These are phyloP conservation scores for Proteromonas lacertae DNA, from an alignment of 352 stramenopile genomes.

Conservation along the genomic window DNA sequence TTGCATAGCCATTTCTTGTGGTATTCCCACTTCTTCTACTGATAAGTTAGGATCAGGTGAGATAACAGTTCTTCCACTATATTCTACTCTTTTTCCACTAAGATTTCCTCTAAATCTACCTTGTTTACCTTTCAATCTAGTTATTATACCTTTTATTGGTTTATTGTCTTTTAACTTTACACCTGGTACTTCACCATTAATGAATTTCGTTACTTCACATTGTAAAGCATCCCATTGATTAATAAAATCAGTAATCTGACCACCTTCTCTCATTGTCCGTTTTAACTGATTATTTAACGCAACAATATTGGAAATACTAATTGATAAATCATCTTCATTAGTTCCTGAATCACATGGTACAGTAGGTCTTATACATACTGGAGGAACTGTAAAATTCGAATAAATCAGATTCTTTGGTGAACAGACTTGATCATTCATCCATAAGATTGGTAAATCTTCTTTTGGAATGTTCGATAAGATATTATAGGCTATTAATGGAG, in stretches of 20 bases:
- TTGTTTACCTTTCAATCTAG: constrained; percentile 52
- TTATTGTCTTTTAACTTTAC: constrained; percentile 58
- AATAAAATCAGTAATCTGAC: constrained; percentile 86
- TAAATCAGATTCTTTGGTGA: constrained; percentile 88
- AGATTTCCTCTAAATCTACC: constrained; percentile 94
- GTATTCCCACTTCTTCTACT: constrained; percentile 73
- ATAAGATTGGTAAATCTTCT: constrained; percentile 85
- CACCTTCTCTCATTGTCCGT: constrained; percentile 59
- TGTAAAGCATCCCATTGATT: constrained; percentile 97
- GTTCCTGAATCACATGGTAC: constrained; percentile 77
- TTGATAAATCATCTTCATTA: too few species aligned
- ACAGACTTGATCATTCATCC: constrained; percentile 59
- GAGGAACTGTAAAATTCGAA: constrained; percentile 78
- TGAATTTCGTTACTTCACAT: constrained; percentile 70
- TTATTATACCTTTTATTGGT: constrained; percentile 76
- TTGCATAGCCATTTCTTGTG: constrained; percentile 59
- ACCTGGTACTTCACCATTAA: constrained; percentile 90
- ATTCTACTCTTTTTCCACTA: constrained; percentile 91
- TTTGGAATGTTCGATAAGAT: constrained; percentile 78
- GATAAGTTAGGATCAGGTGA: constrained; percentile 86
- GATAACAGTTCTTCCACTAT: constrained; percentile 93
- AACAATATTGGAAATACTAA: constrained; percentile 95
- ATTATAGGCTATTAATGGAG: constrained; percentile 13
- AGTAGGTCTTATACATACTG: constrained; percentile 86
- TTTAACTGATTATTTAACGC: constrained; percentile 85